These are phyloP conservation scores for Talaromyces sp. DNA, from an alignment of 2,329 filamentous ascomycete species.

Conservation along the genomic window DNA sequence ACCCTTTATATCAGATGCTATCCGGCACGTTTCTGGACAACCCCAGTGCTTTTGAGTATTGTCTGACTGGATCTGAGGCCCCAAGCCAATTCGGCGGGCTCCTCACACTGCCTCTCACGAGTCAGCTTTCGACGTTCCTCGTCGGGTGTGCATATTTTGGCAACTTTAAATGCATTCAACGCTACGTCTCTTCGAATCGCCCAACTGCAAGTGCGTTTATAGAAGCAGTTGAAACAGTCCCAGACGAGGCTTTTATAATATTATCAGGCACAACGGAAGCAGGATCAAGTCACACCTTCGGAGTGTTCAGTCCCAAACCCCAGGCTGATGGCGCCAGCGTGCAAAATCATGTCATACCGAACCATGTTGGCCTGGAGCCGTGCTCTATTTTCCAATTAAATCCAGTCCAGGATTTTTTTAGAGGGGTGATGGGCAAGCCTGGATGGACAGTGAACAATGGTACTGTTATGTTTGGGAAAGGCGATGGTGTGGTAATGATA, in stretches of 20 bases:
- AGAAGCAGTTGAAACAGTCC: neutral
- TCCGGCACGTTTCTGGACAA: neutral
- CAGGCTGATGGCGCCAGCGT: neutral
- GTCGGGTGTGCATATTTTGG: neutral
- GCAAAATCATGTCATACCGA: neutral
- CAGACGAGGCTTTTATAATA: neutral
- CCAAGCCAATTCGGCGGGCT: neutral
- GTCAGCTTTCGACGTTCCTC: slow-evolving; percentile 2
- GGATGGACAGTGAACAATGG: slow-evolving; percentile 2
- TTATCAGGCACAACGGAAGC: neutral
- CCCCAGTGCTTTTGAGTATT: neutral
- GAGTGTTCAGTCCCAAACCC: slow-evolving; percentile 1
- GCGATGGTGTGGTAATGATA: neutral
- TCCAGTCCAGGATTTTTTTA: slow-evolving; percentile 2
- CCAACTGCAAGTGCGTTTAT: neutral
- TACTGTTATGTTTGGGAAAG: neutral
- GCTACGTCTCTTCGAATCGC: neutral
- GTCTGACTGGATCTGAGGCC: neutral
- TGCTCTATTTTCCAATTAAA: slow-evolving; percentile 3
- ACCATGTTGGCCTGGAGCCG: neutral
- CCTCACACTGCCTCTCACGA: neutral
- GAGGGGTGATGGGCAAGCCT: neutral
- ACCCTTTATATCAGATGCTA: slow-evolving; percentile 1
- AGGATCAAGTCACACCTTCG: neutral
- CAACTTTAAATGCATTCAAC: neutral